Percentiles rank a stretch among this genome's conserved stretches.
Conservation (phyloP, 2,329 filamentous ascomycete genomes). For the Colletotrichum sp. region DNA sequence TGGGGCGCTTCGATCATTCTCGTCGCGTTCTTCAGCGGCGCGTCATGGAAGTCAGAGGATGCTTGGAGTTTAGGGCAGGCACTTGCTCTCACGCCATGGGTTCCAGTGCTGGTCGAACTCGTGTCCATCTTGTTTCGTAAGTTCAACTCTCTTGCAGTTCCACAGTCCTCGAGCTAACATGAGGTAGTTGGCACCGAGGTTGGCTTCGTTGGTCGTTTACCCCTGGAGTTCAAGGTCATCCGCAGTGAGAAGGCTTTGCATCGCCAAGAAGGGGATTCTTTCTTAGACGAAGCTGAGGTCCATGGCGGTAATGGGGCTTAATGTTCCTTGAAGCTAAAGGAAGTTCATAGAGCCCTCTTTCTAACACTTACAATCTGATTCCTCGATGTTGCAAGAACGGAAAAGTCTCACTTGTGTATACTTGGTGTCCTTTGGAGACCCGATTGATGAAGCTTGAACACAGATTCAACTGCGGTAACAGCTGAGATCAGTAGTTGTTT, state of each 20-base stretch:
- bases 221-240: neutral
- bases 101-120: neutral
- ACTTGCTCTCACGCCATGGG: constrained; percentile 2
- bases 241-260: neutral
- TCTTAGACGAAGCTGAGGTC: neutral
- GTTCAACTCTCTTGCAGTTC: neutral
- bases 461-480: neutral
- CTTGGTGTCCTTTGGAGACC: neutral
- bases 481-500: neutral
- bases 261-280: neutral
- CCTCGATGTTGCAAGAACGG: neutral
- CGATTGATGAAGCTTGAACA: neutral
- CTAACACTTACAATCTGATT: neutral
- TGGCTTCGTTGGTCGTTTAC: neutral
- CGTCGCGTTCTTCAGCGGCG: neutral
- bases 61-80: constrained; percentile 6
- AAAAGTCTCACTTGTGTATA: neutral
- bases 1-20: constrained; percentile 11
- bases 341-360: neutral
- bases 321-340: neutral
- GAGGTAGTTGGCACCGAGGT: neutral
- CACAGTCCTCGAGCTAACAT: neutral
- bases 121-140: neutral
- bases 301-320: neutral
- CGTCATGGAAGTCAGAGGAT: neutral